A percentile compares a stretch with the other conserved stretches of the same genome.
phyloP scores from a whole-genome alignment of 1,284 basidiomycete species.

The Cerrena zonata region DNA sequence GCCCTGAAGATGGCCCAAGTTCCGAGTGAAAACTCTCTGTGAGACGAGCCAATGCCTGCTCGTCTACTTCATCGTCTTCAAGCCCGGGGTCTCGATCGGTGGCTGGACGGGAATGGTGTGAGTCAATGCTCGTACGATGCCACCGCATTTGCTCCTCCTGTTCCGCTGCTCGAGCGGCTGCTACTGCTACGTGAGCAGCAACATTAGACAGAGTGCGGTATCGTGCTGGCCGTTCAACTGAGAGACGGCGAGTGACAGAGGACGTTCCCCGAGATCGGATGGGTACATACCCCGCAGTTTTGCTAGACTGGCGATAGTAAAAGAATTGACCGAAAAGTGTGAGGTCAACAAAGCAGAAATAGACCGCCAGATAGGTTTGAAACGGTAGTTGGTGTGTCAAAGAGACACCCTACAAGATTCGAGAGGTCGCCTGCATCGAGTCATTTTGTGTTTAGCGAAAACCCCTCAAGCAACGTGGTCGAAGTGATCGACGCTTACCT shows the following conservation, averaged over 20 bases:
- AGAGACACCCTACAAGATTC: constrained; percentile 83
- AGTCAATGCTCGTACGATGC: constrained; percentile 18
- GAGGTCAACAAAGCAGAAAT: constrained; percentile 80
- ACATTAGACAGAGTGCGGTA: constrained; percentile 65
- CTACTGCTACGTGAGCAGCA: constrained; percentile 62
- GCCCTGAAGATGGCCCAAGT: constrained; percentile 33
- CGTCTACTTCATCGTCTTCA: constrained; percentile 45
- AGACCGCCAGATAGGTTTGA: constrained; percentile 85
- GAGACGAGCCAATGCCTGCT: constrained; percentile 48
- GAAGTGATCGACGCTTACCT: constrained; percentile 44
- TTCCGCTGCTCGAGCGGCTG: constrained; percentile 59
- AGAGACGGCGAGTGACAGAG: constrained; percentile 39
- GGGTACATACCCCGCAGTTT: constrained; percentile 32
- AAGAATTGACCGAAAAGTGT: constrained; percentile 72
- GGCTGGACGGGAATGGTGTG: constrained; percentile 12
- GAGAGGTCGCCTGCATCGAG: constrained; percentile 72
- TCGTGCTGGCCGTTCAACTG: constrained; percentile 48
- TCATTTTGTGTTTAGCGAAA: not conserved
- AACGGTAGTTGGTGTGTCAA: constrained; percentile 92
- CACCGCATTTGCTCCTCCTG: constrained; percentile 40
- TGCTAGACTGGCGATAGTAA: constrained; percentile 51
- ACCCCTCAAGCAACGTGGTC: not conserved
- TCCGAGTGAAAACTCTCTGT: constrained; percentile 73
- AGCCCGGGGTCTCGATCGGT: constrained; percentile 15
- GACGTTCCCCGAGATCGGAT: constrained; percentile 40